Conservation (phyloP, 2,329 filamentous ascomycete genomes). For the Aspergillus proliferans region DNA sequence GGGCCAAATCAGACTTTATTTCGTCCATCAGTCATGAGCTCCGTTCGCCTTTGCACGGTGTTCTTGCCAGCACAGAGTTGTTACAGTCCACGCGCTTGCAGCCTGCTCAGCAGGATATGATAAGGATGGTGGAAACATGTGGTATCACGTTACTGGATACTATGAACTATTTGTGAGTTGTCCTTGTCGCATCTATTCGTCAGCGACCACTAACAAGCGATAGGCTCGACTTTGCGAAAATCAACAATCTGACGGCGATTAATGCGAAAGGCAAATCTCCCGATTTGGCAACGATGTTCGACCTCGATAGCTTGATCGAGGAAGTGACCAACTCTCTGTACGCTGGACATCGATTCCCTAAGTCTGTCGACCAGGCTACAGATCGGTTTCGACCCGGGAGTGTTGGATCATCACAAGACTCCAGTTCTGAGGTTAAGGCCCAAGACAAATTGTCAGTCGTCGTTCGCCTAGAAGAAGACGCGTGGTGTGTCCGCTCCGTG, state of each 20-base stretch:
- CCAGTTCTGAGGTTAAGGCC: neutral
- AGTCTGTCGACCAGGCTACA: constrained; percentile 7
- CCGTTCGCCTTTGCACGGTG: constrained; percentile 42
- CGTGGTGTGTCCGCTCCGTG: constrained; percentile 25
- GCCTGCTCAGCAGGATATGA: constrained; percentile 37
- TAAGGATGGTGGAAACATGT: constrained; percentile 46
- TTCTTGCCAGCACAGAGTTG: constrained; percentile 46
- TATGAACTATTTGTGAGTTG: constrained; percentile 29
- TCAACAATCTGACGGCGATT: constrained; percentile 22
- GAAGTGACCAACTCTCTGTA: constrained; percentile 25
- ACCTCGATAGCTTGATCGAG: constrained; percentile 26
- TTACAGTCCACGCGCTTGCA: constrained; percentile 40
- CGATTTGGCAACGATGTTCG: constrained; percentile 24
- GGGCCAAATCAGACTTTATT: constrained; percentile 48
- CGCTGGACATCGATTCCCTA: constrained; percentile 16
- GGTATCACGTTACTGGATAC: constrained; percentile 48
- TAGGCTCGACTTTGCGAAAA: constrained; percentile 31
- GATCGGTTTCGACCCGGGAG: constrained; percentile 9
- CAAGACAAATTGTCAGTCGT: constrained; percentile 17
- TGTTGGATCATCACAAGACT: constrained; percentile 4
- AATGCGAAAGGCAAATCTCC: constrained; percentile 11
- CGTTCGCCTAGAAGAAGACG: constrained; percentile 21
- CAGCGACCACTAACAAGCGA: constrained; percentile 1
- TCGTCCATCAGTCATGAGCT: constrained; percentile 50
- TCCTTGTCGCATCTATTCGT: neutral